Conservation (phyloP, 176 grass and related monocot genomes). For the Rhynchospora pubera region DNA sequence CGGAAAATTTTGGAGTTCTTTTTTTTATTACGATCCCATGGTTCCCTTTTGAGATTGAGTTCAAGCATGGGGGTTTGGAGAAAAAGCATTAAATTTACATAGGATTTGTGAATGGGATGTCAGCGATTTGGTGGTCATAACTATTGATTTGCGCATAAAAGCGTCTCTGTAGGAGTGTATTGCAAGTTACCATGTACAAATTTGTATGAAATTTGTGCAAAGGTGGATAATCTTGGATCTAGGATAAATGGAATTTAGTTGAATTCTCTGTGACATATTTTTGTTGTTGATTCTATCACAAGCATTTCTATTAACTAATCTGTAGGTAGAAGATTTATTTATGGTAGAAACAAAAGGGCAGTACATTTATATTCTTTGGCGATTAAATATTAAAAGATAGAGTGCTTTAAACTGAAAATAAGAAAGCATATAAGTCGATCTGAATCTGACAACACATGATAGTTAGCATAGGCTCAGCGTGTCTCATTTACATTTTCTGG, state of each 20-base stretch:
- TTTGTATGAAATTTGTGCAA: not conserved
- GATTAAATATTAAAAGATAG: not conserved
- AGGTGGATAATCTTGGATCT: constrained; percentile 3
- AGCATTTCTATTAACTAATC: not conserved
- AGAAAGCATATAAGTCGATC: not conserved
- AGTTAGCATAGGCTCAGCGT: too few species aligned
- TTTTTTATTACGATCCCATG: not conserved
- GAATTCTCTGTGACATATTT: not conserved
- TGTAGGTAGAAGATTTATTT: not conserved
- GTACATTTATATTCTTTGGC: not conserved
- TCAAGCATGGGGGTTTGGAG: not conserved
- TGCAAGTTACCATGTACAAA: constrained; percentile 1
- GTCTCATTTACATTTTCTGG: too few species aligned
- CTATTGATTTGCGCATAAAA: constrained; percentile 8
- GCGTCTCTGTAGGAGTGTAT: not conserved
- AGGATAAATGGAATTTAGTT: constrained; percentile 8
- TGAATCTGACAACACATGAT: too few species aligned
- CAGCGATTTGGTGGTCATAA: constrained; percentile 8
- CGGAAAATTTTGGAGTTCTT: not conserved
- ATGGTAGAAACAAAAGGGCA: not conserved
- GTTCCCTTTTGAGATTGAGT: constrained; percentile 11
- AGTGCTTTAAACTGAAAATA: not conserved
- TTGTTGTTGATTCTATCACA: not conserved
- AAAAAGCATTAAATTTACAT: constrained; percentile 7
- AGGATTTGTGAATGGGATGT: constrained; percentile 14